Conservation (phyloP, 148 eudicot species). For the Persicaria maculosa region DNA sequence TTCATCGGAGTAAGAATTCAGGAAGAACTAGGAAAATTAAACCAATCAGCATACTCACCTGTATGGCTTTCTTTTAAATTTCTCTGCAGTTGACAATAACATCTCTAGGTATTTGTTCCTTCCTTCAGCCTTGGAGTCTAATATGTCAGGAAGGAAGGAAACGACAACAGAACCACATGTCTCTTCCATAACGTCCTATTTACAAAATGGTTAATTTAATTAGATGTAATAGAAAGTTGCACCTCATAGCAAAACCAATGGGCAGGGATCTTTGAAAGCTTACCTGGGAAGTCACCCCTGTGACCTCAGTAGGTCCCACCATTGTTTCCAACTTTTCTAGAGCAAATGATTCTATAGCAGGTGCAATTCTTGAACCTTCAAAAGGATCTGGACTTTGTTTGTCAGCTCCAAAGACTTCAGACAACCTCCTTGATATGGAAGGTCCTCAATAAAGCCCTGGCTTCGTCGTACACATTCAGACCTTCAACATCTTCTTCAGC, state of each 20-base stretch:
- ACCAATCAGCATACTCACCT: conserved; percentile 32
- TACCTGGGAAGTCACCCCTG: conserved; percentile 73
- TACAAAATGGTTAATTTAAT: neutral
- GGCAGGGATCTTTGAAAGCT: conserved; percentile 11
- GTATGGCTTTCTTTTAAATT: conserved; percentile 87
- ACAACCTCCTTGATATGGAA: conserved; percentile 75
- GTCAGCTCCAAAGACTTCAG: conserved; percentile 94
- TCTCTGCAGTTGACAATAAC: conserved; percentile 74
- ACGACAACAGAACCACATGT: conserved; percentile 92
- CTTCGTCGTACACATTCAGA: conserved; percentile 12
- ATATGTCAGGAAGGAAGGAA: conserved; percentile 85
- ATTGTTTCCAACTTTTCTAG: conserved; percentile 82
- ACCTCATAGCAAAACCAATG: neutral
- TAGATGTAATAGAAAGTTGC: neutral
- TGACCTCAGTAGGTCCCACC: conserved; percentile 76
- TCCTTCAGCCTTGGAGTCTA: conserved; percentile 93
- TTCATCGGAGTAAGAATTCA: neutral
- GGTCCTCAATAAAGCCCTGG: conserved; percentile 22
- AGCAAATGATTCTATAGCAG: conserved; percentile 85
- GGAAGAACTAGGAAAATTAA: neutral
- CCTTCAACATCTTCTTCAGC: too few relatives aligned
- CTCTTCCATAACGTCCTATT: conserved; percentile 84
- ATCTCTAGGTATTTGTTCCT: conserved; percentile 79
- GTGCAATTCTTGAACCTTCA: conserved; percentile 85
- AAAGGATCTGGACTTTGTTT: conserved; percentile 71